Evolutionary conservation across 768 basidiomycete species (phyloP), one percentile per base, ranked within the genome.

Genomic region (Phylloporus sp.): DNA sequence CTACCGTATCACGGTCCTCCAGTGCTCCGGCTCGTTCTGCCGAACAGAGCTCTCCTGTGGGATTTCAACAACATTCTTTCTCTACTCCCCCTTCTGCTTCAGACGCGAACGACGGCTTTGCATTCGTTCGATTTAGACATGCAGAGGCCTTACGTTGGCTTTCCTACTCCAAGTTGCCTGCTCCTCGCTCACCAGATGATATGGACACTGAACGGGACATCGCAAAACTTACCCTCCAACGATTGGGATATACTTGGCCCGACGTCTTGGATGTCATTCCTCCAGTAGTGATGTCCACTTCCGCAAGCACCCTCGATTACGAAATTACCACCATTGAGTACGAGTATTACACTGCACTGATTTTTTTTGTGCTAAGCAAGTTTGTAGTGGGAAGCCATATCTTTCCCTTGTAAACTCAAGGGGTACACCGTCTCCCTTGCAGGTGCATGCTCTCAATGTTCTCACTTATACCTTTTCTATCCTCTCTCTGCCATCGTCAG

Each of bases 391-490:
- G 42, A 62, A 79, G 46, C 62, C 73, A 1, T 88, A 80, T 62
- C 74, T 89, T 22, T 73, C 74, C 24, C 74, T 88, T 24, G 54
- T 58, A 4, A 73, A 76, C 13, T 71, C 77, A 20, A 66, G 68
- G 34, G 75, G 67, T 28, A 65, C 61, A 41, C 85, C 86, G 2
- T 84, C 80, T 27, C 68, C 78, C n/a, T 61, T 73, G 36, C 88
- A 90, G 62, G 57, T 70, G 12, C 86, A 86, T 61, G 85, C 86
- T 4, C 59, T 69, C 42, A 57, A 60, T 35, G 47, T 70, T 40
- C 62, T 69, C 20, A 71, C 68, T 1, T 66, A 66, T 59, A 69
- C 68, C 20, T 70, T 89, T 39, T 75, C 79, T 49, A 77, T 88
- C 15, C 74, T 89, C 6, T 76, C 81, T 31, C 29, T 83, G 77